Percentiles rank a stretch among this genome's conserved stretches.
These are phyloP conservation scores for Eleusine indica DNA, from an alignment of 176 grass and related monocot species.

Conservation along the genomic window DNA sequence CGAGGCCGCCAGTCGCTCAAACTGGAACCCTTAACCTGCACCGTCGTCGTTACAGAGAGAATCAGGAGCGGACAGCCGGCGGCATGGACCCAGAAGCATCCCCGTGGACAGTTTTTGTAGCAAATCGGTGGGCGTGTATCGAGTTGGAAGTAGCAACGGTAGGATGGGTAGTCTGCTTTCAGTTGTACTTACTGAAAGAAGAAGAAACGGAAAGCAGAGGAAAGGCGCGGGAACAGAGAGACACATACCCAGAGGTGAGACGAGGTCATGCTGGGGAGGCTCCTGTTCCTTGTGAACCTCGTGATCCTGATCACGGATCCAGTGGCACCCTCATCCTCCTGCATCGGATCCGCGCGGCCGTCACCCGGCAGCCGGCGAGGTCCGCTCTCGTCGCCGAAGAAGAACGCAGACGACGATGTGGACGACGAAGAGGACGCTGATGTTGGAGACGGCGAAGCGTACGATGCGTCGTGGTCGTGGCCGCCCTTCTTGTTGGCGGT, in stretches of 20 bases:
- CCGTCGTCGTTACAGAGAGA: too few relatives aligned
- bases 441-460: slow-evolving; percentile 6
- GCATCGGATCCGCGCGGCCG: not conserved
- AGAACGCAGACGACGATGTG: not conserved
- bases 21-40: too few relatives aligned
- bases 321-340: slow-evolving; percentile 1
- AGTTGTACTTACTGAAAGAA: not conserved
- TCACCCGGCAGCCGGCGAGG: not conserved
- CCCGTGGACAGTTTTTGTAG: not conserved
- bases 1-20: too few relatives aligned
- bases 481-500: not conserved
- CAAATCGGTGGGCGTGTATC: not conserved
- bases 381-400: slow-evolving; percentile 25
- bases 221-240: not conserved
- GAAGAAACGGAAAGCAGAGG: slow-evolving; percentile 7
- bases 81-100: too few relatives aligned
- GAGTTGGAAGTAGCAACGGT: not conserved
- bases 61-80: too few relatives aligned
- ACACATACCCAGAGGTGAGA: slow-evolving; percentile 62
- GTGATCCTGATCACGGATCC: slow-evolving; percentile 39
- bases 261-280: slow-evolving; percentile 39
- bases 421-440: slow-evolving; percentile 7
- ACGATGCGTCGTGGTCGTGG: not conserved
- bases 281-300: slow-evolving; percentile 53
- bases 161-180: not conserved